Percentiles rank a stretch among this genome's conserved stretches.
phyloP scores from a whole-genome alignment of 1,139 yeast genomes.

The Sporopachydermia cereana region DNA sequence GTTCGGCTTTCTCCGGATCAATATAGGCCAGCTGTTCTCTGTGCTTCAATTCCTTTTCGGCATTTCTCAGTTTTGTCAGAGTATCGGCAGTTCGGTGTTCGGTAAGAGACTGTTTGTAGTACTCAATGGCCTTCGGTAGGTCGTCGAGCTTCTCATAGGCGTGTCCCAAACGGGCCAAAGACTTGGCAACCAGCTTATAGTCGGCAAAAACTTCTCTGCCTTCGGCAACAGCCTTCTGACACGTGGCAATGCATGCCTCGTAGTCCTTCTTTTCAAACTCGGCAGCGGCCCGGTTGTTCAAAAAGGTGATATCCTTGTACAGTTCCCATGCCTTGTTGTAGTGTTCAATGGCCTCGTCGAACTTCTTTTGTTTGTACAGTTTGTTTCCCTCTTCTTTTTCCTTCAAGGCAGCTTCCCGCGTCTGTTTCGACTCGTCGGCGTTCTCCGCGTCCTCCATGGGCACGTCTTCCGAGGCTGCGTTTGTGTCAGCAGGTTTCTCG shows the following conservation, averaged over 20 bases:
- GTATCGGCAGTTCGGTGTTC: constrained; percentile 97
- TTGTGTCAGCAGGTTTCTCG: constrained; percentile 22
- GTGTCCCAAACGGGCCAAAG: constrained; percentile 86
- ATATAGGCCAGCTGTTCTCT: constrained; percentile 69
- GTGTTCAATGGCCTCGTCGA: constrained; percentile 82
- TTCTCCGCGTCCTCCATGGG: constrained; percentile 26
- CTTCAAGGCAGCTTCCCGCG: constrained; percentile 54
- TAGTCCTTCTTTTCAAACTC: constrained; percentile 92
- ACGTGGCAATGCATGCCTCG: constrained; percentile 71
- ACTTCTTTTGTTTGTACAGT: constrained; percentile 75
- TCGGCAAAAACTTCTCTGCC: constrained; percentile 89
- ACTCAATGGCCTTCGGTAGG: constrained; percentile 59
- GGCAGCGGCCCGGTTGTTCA: constrained; percentile 96
- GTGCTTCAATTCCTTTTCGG: constrained; percentile 77
- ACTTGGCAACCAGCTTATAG: constrained; percentile 83
- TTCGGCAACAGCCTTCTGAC: constrained; percentile 72
- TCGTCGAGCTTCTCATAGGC: constrained; percentile 68
- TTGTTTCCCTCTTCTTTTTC: constrained; percentile 81
- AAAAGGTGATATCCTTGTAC: constrained; percentile 76
- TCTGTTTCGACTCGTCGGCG: constrained; percentile 11
- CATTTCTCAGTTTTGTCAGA: constrained; percentile 70
- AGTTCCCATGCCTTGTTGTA: constrained; percentile 84
- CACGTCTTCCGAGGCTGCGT: constrained; percentile 18
- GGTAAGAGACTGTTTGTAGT: constrained; percentile 82
- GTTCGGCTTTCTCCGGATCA: constrained; percentile 89